Evolutionary conservation across 2,329 filamentous ascomycete species (phyloP), one percentile per base, ranked within the genome.

Genomic region (Colletotrichum tanaceti): DNA sequence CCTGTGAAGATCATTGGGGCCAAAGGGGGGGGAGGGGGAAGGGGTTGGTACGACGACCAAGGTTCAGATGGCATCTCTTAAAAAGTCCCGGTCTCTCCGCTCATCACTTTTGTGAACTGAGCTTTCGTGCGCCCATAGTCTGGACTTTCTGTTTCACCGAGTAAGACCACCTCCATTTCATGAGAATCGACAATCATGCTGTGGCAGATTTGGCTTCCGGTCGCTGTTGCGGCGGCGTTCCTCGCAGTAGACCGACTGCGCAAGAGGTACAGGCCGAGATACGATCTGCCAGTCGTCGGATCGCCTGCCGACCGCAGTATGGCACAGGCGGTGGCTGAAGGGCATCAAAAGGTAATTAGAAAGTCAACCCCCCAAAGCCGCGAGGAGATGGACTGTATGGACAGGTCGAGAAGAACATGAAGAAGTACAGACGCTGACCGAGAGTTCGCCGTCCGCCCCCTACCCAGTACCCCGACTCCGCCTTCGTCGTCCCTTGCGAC

Each of bases 271-370:
- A 55, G 44, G 18, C 65, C 63, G 43, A 47, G 22, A 16, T 59
- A 59, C 5, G 43, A 49, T 18, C 54, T 68, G 18, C 65, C 65
- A 1, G 49, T 60, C 10, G 61, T 68, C 1, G 65, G 65, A 11
- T 65, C 61, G 11, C 47, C 65, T 1, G 24, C 20, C 14, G 61
- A 59, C 16, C 61, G 50, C 14, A 59, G 52, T 5, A 14, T 68
- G n/a, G 41, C 54, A 5, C 35, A 49, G 2, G 65, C 65, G n/a
- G 28, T 68, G 1, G 3, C 55, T 5, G 54, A 68, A 3, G 65
- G 65, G 4, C 18, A 68, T 20, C 32, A 55, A 9, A 65, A 68
- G 61, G 65, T 65, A n/a, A n/a, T n/a, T n/a, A n/a, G n/a, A n/a
- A n/a, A n/a, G n/a, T n/a, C n/a, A n/a, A n/a, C n/a, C n/a, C n/a